Evolutionary conservation across 768 basidiomycete genomes (phyloP).

Genomic region (Collybia sordida): DNA sequence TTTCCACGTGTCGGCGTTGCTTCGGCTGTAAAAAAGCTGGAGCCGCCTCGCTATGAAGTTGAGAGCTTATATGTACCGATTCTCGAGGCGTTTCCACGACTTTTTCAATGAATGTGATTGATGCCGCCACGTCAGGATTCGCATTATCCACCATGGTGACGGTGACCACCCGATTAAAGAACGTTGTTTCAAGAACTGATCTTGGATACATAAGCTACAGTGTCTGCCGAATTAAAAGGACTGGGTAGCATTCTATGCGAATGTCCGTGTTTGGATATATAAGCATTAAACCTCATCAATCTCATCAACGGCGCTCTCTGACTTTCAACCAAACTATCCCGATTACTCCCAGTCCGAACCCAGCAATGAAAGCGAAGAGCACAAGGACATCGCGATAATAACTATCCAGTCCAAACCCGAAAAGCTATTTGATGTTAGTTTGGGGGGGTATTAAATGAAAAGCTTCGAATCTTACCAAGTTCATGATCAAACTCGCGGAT

Average conservation of each 20-base stretch:
- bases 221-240: too few species aligned
- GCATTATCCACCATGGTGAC: slow-evolving; percentile 53
- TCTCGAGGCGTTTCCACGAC: slow-evolving; percentile 24
- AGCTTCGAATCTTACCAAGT: slow-evolving; percentile 51
- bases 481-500: slow-evolving; percentile 84
- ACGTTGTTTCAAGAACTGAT: too few species aligned
- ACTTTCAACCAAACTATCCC: slow-evolving; percentile 76
- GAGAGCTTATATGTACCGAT: slow-evolving; percentile 50
- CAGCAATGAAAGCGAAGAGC: slow-evolving; percentile 82
- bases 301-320: slow-evolving; percentile 65
- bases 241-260: too few species aligned
- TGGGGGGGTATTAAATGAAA: not conserved
- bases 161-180: slow-evolving; percentile 31
- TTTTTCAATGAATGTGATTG: slow-evolving; percentile 52
- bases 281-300: too few species aligned
- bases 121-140: slow-evolving; percentile 44
- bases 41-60: slow-evolving; percentile 39
- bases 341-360: slow-evolving; percentile 73
- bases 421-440: slow-evolving; percentile 48
- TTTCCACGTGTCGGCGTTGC: too few species aligned
- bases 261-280: too few species aligned
- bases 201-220: too few species aligned
- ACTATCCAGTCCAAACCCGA: slow-evolving; percentile 78
- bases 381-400: slow-evolving; percentile 92
- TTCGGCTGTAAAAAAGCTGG: too few species aligned